Percentiles rank a stretch among this genome's conserved stretches.
Conservation (phyloP, 2,329 filamentous ascomycete genomes). For the Waltergamsia citrina region DNA sequence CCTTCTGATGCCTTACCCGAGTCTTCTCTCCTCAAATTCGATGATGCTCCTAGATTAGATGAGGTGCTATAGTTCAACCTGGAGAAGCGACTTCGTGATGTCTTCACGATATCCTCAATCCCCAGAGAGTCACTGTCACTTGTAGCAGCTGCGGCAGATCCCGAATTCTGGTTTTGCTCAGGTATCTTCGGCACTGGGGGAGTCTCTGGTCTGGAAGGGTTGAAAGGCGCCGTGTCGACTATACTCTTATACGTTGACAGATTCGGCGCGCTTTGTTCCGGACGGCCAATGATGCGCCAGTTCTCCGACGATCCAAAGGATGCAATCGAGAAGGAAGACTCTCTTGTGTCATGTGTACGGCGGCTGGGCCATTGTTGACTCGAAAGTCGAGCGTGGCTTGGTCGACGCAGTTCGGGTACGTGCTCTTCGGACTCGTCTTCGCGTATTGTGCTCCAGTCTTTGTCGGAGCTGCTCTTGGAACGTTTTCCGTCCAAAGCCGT, state of each 20-base stretch:
- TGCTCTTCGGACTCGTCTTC: conserved; percentile 4
- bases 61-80: conserved; percentile 6
- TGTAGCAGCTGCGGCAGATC: neutral
- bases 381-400: conserved; percentile 11
- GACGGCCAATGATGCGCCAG: conserved; percentile 16
- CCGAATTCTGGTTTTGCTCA: neutral
- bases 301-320: conserved; percentile 27
- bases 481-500: too few relatives aligned
- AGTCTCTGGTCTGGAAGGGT: conserved; percentile 21
- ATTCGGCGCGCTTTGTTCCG: conserved; percentile 14
- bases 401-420: conserved; percentile 8
- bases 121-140: too few relatives aligned
- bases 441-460: conserved; percentile 5
- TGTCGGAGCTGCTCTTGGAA: conserved; percentile 3
- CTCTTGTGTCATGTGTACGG: conserved; percentile 6
- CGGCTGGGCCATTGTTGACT: conserved; percentile 11
- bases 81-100: conserved; percentile 2
- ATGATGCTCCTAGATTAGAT: neutral
- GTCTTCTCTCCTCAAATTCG: conserved; percentile 9
- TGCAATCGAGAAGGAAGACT: conserved; percentile 12
- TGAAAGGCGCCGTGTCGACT: conserved; percentile 23
- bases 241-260: conserved; percentile 20
- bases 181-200: conserved; percentile 1
- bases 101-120: neutral
- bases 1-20: conserved; percentile 11